Conservation (phyloP, 148 eudicot genomes). For the Polygonum maritimum region DNA sequence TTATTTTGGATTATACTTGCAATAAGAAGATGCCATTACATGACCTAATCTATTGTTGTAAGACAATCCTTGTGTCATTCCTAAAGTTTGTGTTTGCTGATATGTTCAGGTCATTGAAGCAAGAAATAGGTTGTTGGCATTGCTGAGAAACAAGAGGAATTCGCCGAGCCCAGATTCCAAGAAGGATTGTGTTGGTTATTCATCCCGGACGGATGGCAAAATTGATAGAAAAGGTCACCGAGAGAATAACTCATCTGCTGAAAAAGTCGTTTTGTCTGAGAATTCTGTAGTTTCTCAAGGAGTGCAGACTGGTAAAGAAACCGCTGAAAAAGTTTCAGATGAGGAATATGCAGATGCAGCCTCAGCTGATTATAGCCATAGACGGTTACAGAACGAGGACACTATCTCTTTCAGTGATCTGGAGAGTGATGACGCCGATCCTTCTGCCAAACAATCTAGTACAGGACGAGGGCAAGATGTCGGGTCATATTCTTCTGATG, state of each 20-base stretch:
- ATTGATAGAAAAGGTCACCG: slow-evolving; percentile 1
- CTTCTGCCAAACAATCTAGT: slow-evolving; percentile 18
- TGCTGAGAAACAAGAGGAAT: slow-evolving; percentile 32
- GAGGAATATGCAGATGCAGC: slow-evolving; percentile 15
- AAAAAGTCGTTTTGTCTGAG: slow-evolving; percentile 5
- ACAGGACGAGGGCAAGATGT: slow-evolving; percentile 14
- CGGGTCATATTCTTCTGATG: slow-evolving; percentile 35
- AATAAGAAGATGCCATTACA: neutral
- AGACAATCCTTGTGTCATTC: neutral
- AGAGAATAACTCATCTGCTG: slow-evolving; percentile 8
- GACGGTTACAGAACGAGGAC: slow-evolving; percentile 33
- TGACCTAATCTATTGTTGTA: neutral
- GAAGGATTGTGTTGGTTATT: slow-evolving; percentile 10
- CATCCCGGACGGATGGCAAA: slow-evolving; percentile 14
- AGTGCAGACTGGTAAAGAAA: slow-evolving; percentile 10
- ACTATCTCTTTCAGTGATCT: slow-evolving; percentile 68
- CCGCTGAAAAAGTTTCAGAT: slow-evolving; percentile 4
- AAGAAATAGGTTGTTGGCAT: slow-evolving; percentile 34
- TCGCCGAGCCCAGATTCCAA: slow-evolving; percentile 22
- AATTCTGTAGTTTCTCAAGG: slow-evolving; percentile 13
- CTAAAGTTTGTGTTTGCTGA: neutral
- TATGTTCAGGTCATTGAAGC: slow-evolving; percentile 41
- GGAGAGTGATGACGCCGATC: slow-evolving; percentile 49
- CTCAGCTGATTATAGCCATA: slow-evolving; percentile 12
- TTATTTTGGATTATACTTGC: neutral